phyloP scores from a whole-genome alignment of 768 basidiomycete genomes.

The Tulasnella sp. region DNA sequence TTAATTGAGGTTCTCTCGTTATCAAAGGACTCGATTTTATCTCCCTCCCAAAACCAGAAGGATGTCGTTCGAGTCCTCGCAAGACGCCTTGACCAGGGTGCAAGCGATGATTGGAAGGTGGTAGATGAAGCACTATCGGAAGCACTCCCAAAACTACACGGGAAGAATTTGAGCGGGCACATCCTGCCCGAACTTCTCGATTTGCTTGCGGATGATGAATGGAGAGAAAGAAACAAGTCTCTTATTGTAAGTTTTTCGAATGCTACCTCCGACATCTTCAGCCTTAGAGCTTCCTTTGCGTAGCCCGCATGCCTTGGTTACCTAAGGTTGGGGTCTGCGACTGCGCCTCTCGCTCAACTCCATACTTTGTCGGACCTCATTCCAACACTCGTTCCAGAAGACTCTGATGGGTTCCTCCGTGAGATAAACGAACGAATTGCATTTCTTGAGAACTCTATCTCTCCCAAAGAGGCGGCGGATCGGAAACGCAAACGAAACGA shows the following conservation, averaged over 20 bases:
- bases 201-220: background rate
- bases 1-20: background rate
- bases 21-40: background rate
- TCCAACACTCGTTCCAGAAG: background rate
- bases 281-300: background rate
- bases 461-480: background rate
- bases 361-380: background rate
- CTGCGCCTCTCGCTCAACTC: background rate
- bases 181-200: background rate
- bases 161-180: background rate
- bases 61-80: constrained; percentile 42
- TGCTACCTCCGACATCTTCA: background rate
- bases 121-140: constrained; percentile 35
- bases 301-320: background rate
- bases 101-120: constrained; percentile 40
- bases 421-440: background rate
- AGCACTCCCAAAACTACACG: background rate
- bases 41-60: constrained; percentile 33
- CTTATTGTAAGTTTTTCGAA: background rate
- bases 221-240: background rate
- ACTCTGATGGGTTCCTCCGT: background rate
- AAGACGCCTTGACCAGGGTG: constrained; percentile 45
- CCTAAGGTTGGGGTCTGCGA: background rate
- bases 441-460: background rate
- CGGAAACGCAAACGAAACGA: constrained; percentile 2